A percentile compares a stretch with the other conserved stretches of the same genome.
Conservation (phyloP, 768 basidiomycete species). For the Asterophora parasitica region DNA sequence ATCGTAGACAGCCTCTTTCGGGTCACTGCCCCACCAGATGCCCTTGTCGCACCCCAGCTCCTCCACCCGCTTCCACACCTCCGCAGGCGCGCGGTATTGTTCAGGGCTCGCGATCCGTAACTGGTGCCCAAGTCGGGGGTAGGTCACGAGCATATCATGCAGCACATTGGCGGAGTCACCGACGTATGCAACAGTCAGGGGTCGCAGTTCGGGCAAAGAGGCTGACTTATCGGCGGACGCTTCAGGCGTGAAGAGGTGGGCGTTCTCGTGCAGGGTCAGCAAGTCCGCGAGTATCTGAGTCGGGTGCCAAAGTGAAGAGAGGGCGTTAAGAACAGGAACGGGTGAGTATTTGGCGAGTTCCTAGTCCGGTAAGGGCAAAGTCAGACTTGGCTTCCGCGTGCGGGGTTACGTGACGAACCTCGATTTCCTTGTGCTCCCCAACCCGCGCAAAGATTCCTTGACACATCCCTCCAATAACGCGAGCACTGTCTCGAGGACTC, state of each 20-base stretch:
- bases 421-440: constrained; percentile 87
- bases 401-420: constrained; percentile 44
- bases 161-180: constrained; percentile 95
- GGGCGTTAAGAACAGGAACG: constrained; percentile 93
- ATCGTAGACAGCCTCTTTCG: constrained; percentile 79
- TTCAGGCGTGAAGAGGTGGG: constrained; percentile 43
- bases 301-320: constrained; percentile 95
- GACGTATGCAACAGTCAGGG: constrained; percentile 88
- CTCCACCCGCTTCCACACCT: constrained; percentile 80
- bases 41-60: constrained; percentile 67
- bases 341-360: constrained; percentile 87
- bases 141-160: constrained; percentile 96
- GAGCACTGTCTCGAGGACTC: constrained; percentile 73
- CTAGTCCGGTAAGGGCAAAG: constrained; percentile 33
- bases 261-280: constrained; percentile 80
- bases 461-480: constrained; percentile 91
- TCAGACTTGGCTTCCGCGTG: background rate
- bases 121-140: constrained; percentile 85
- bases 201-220: constrained; percentile 50
- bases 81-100: constrained; percentile 62
- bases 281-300: constrained; percentile 94
- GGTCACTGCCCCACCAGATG: constrained; percentile 74
- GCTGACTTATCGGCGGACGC: constrained; percentile 8
- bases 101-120: constrained; percentile 81
- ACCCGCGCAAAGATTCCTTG: constrained; percentile 97